Conservation (phyloP, 2,329 filamentous ascomycete species). For the Bertia moriformis region DNA sequence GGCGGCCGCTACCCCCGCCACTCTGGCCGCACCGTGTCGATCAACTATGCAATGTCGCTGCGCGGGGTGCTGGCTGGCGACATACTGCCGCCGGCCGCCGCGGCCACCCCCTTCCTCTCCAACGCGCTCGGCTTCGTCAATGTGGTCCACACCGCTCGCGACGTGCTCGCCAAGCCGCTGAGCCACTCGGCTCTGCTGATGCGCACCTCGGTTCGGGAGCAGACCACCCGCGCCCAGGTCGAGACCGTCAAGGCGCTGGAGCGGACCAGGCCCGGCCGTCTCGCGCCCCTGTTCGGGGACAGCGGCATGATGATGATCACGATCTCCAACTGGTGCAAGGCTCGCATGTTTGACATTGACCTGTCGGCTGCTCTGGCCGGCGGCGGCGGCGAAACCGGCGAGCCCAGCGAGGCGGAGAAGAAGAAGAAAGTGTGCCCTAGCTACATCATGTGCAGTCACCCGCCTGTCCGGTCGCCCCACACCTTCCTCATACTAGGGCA, state of each 20-base stretch:
- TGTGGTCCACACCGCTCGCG: constrained; percentile 8
- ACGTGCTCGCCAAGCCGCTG: constrained; percentile 14
- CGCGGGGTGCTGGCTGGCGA: constrained; percentile 9
- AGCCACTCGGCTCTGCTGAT: constrained; percentile 11
- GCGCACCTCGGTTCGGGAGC: constrained; percentile 13
- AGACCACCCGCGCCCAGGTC: constrained; percentile 15
- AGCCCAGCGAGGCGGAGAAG: too few species aligned
- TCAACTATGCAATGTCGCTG: constrained; percentile 16
- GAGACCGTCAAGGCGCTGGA: constrained; percentile 16
- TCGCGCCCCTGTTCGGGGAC: constrained; percentile 14
- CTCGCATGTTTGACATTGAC: constrained; percentile 11
- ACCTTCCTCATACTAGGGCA: too few species aligned
- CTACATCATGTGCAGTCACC: too few species aligned
- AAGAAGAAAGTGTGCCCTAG: too few species aligned
- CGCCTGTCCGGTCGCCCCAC: too few species aligned
- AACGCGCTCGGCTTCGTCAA: too few species aligned
- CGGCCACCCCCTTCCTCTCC: too few species aligned
- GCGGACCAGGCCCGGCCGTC: constrained; percentile 6
- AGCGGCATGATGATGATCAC: constrained; percentile 14
- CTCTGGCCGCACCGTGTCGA: constrained; percentile 11
- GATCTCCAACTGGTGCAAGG: constrained; percentile 17
- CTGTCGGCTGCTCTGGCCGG: constrained; percentile 10
- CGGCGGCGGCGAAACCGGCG: too few species aligned
- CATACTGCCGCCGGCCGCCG: constrained; percentile 7
- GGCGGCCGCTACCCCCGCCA: constrained; percentile 6